These are phyloP conservation scores for Takashimella tepidaria DNA, from an alignment of 1,284 basidiomycete genomes.

Conservation along the genomic window DNA sequence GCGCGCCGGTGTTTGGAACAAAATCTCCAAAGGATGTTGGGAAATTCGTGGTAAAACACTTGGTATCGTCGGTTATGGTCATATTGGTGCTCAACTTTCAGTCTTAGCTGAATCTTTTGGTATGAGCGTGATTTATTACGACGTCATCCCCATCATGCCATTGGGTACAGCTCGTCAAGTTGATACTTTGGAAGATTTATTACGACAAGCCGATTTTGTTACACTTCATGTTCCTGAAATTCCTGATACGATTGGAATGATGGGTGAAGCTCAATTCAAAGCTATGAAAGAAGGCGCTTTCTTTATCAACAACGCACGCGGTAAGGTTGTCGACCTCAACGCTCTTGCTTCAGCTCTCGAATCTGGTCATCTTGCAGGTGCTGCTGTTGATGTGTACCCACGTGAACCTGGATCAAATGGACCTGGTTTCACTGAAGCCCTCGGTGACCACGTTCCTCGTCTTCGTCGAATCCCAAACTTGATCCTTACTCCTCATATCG, in stretches of 20 bases:
- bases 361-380: constrained; percentile 83
- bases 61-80: constrained; percentile 97
- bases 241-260: constrained; percentile 93
- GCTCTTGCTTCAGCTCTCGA: constrained; percentile 78
- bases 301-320: constrained; percentile 97
- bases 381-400: constrained; percentile 93
- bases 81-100: constrained; percentile 96
- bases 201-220: constrained; percentile 83
- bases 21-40: constrained; percentile 97
- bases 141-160: constrained; percentile 96
- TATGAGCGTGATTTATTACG: constrained; percentile 93
- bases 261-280: constrained; percentile 68
- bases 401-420: constrained; percentile 89
- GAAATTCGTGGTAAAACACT: constrained; percentile 96
- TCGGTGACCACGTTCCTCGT: constrained; percentile 73
- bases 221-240: constrained; percentile 96
- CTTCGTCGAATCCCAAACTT: constrained; percentile 75
- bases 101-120: constrained; percentile 96
- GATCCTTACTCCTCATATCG: constrained; percentile 96
- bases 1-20: constrained; percentile 92
- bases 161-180: constrained; percentile 89
- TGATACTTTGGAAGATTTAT: constrained; percentile 71
- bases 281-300: constrained; percentile 94
- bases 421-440: constrained; percentile 69
- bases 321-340: constrained; percentile 89